Base-by-base conservation (phyloP, 2,329 filamentous ascomycete species). In the Alternaria gaisen region DNA sequence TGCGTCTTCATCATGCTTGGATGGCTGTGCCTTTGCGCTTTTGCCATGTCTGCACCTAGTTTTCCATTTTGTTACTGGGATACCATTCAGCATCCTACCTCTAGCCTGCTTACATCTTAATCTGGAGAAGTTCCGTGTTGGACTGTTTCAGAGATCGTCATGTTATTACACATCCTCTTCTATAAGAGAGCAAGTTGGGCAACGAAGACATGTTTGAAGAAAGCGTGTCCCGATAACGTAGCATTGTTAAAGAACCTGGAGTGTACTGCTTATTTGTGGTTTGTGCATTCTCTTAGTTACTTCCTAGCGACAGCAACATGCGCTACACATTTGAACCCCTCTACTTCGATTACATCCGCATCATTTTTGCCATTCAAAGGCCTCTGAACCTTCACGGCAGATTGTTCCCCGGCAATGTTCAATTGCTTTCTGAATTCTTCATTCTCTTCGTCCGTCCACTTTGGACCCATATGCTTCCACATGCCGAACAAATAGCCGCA, bases 281-380 rank as follows among this genome's bases (percentile, higher is more conserved):
- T 28, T 6, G 24, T 26, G 24, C 24, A 24, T n/a, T 38, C 6
- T 26, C 22, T 9, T 11, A 16, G 44, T 52, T 28, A 61, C 36
- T 63, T 65, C 20, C 11, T 60, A 24, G 53, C 56, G 24, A 65
- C 46, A 47, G 63, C 63, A 16, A 65, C 60, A 10, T 53, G 12
- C 16, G 63, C 63, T 3, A 56, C 50, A 50, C 60, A 58, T 11
- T 38, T 47, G 22, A 63, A 32, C 16, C 63, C 63, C 4, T 58
- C 50, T 9, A 58, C 48, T 36, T 61, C 60, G 16, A 58, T 38
- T 36, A 59, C 32, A n/a, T 16, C 30, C 5, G 56, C 51, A 10
- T 42, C 58, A 2, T 52, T 48, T 22, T 60, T 46, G 4, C 63
- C 56, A 38, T 53, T 36, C 12, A 60, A 42, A 3, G 32, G 46